Base-by-base conservation (phyloP, 2,329 filamentous ascomycete species). In the Ophiosphaerella herpotricha region DNA sequence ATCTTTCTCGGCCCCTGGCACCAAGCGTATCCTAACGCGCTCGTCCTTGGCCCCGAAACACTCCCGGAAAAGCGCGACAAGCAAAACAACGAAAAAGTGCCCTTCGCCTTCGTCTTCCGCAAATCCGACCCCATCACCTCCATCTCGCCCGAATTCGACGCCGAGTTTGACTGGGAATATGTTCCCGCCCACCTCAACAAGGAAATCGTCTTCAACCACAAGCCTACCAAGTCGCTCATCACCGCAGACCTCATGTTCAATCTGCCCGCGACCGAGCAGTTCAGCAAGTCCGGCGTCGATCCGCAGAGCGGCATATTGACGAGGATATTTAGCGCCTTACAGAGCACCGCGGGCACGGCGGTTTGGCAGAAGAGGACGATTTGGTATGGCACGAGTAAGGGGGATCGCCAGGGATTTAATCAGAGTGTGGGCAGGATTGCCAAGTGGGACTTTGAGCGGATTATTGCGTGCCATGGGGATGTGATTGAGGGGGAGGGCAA, bases 401-500 rank as follows among this genome's bases (percentile, higher is more conserved):
- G 75, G 33, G 84, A 97, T 73, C 79, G 89, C 26, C 58, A 74
- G 5, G 85, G 83, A 12, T 95, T 91, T 73, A 86, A 85, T 57
- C 79, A 84, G 55, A 91, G 87, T 60, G 76, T 91, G 35, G 76
- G 74, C 60, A 80, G 81, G 52, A 93, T 97, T 55, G 79, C 85
- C 45, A 70, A 74, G 46, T 99, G 93, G 93, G 87, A 93, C 50
- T 96, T 97, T 70, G 84, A 87, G 57, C 86, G 86, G 34, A 80
- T 97, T 43, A 86, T 99, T 52, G 91, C 93, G 0, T 97, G 93
- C 71, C 94, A 99, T 74, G 94, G 94, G 7, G 94, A 99, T 75
- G 86, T 89, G 13, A 85, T 97, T 58, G 87, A 94, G 71, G 81
- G 70, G 1, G 82, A 80, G 3, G 91, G 83, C 8, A 96, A 95